These are phyloP conservation scores for Aspergillus homomorphus DNA, from an alignment of 495 filamentous ascomycete genomes.

Conservation along the genomic window DNA sequence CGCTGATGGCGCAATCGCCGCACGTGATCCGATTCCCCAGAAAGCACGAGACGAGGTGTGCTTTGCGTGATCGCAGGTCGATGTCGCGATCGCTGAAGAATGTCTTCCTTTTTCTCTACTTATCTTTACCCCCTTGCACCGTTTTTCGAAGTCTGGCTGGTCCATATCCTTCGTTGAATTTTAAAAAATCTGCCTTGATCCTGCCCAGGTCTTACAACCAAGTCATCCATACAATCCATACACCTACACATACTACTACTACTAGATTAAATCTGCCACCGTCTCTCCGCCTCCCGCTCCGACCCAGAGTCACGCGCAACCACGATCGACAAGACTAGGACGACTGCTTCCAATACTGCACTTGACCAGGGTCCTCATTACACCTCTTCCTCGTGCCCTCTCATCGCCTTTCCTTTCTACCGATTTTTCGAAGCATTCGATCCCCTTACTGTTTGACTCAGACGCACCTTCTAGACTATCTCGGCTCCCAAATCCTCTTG, in stretches of 20 bases:
- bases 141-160: constrained; percentile 7
- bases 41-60: constrained; percentile 11
- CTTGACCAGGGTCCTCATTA: background rate
- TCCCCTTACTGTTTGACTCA: too few species aligned
- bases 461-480: too few species aligned
- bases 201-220: background rate
- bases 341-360: background rate
- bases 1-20: constrained; percentile 22
- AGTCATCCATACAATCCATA: background rate
- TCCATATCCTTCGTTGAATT: background rate
- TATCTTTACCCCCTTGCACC: background rate
- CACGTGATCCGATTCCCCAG: constrained; percentile 16
- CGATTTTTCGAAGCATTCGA: too few species aligned
- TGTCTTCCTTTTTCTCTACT: background rate
- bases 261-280: background rate
- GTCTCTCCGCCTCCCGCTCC: background rate
- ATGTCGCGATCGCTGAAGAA: background rate
- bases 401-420: too few species aligned
- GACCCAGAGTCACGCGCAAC: background rate
- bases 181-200: too few species aligned
- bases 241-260: constrained; percentile 3
- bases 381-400: background rate
- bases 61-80: constrained; percentile 21
- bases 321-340: background rate
- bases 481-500: too few species aligned